phyloP scores from a whole-genome alignment of 805 yeast genomes.

The Schwanniomyces pseudopolymorphus region DNA sequence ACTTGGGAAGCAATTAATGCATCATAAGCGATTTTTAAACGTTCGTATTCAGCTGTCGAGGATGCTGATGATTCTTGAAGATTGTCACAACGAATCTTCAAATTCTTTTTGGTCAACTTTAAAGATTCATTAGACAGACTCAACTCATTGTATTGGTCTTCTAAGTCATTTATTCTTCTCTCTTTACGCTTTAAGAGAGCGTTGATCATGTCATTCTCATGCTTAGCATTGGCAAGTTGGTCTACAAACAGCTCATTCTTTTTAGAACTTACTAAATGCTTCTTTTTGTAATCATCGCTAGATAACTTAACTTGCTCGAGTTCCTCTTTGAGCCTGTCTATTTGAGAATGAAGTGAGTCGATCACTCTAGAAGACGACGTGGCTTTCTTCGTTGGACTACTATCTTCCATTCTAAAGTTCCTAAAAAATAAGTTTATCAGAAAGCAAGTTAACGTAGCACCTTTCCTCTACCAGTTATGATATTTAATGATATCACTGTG shows the following conservation, averaged over 20 bases:
- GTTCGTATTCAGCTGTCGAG: constrained; percentile 51
- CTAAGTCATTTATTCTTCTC: constrained; percentile 65
- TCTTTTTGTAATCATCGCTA: constrained; percentile 51
- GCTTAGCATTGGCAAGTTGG: constrained; percentile 68
- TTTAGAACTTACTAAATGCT: constrained; percentile 45
- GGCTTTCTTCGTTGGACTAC: constrained; percentile 19
- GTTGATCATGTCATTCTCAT: constrained; percentile 73
- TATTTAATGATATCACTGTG: not conserved
- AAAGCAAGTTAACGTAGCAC: constrained; percentile 2
- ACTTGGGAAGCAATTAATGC: constrained; percentile 51
- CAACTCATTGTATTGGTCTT: constrained; percentile 52
- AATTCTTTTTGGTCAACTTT: constrained; percentile 48
- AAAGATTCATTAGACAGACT: constrained; percentile 47
- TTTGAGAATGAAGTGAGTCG: constrained; percentile 52
- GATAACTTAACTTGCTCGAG: constrained; percentile 37
- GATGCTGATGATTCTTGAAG: constrained; percentile 46
- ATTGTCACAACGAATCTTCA: constrained; percentile 49
- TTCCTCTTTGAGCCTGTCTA: constrained; percentile 46
- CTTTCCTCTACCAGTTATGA: not conserved
- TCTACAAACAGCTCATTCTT: constrained; percentile 58
- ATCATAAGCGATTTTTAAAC: constrained; percentile 59
- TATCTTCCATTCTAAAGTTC: constrained; percentile 16
- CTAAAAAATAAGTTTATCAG: constrained; percentile 1
- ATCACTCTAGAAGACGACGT: constrained; percentile 36
- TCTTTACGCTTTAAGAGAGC: constrained; percentile 70